These are phyloP conservation scores for Colletotrichum sp. DNA, from an alignment of 2,329 filamentous ascomycete genomes.

Conservation along the genomic window DNA sequence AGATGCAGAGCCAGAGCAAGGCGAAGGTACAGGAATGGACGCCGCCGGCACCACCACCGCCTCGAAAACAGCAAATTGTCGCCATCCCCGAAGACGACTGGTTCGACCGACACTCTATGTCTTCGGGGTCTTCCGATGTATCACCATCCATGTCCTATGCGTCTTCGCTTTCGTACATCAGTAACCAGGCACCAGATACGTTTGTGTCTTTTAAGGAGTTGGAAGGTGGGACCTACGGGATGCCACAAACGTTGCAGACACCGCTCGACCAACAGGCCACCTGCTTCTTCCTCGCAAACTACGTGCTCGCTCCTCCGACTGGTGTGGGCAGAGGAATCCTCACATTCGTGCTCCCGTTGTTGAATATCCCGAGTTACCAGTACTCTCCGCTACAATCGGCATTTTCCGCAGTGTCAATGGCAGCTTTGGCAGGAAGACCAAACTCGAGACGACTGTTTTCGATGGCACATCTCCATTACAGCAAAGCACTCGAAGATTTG, in stretches of 20 bases:
- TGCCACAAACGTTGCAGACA: slow-evolving; percentile 22
- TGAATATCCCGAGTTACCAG: slow-evolving; percentile 22
- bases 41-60: slow-evolving; percentile 2
- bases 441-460: slow-evolving; percentile 24
- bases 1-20: background rate
- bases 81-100: slow-evolving; percentile 11
- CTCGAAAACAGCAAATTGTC: slow-evolving; percentile 9
- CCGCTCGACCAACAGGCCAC: slow-evolving; percentile 28
- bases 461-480: slow-evolving; percentile 26
- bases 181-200: slow-evolving; percentile 2
- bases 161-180: slow-evolving; percentile 14
- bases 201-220: slow-evolving; percentile 16
- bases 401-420: slow-evolving; percentile 26
- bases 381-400: slow-evolving; percentile 25
- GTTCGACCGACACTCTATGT: slow-evolving; percentile 9
- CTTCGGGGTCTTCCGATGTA: slow-evolving; percentile 9
- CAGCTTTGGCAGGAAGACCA: slow-evolving; percentile 26
- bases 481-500: slow-evolving; percentile 24
- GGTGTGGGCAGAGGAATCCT: slow-evolving; percentile 24
- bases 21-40: slow-evolving; percentile 12
- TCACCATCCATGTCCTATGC: slow-evolving; percentile 20
- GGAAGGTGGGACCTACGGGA: slow-evolving; percentile 1
- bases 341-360: slow-evolving; percentile 25
- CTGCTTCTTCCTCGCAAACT: slow-evolving; percentile 28
- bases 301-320: slow-evolving; percentile 24